Base-by-base conservation (phyloP, 352 stramenopile genomes). In the Phytophthora fragariae region DNA sequence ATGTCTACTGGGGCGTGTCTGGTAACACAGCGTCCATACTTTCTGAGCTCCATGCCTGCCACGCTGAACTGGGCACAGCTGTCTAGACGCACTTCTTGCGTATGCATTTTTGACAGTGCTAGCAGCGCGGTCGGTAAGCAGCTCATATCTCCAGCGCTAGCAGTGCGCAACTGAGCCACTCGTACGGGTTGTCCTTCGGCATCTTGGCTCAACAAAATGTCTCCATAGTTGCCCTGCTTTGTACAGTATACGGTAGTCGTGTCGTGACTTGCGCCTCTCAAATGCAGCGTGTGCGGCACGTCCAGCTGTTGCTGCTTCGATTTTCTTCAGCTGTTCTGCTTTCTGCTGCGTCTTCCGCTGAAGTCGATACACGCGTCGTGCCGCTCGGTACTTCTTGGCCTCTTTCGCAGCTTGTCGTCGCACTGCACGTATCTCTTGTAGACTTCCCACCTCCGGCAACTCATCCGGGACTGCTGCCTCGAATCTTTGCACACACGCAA, bases 91-190 rank as follows among this genome's bases (percentile, higher is more conserved):
- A 62, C 65, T 31, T 65, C 65, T 4, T 65, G 47, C 0, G 19
- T 49, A 21, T 62, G 39, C 1, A 0, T 49, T 15, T 53, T 57
- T 2, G 49, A 37, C 0, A 72, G 5, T 0, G 65, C 24, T 5
- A 72, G 9, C 12, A 72, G 12, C 0, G 57, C 31, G 0, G 57
- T 72, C 0, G 65, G 57, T n/a, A 72, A 12, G 21, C 57, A 52
- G 31, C 49, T 72, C 6, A 19, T 9, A 5, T 15, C 1, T 7
- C 15, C 17, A 1, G 2, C 29, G 1, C 37, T 29, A 6, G 27
- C 27, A 3, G 50, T 27, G 19, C 65, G 47, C 27, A 65, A 24
- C 27, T 72, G 47, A 0, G 65, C 65, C 7, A 72, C 37, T 27
- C 50, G 19, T 9, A 53, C 3, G 1, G 1, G 8, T 2, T 5